Evolutionary conservation across 208 protist genomes (phyloP), one percentile per base, ranked within the genome.

Genomic region (Trypanosoma melophagium): DNA sequence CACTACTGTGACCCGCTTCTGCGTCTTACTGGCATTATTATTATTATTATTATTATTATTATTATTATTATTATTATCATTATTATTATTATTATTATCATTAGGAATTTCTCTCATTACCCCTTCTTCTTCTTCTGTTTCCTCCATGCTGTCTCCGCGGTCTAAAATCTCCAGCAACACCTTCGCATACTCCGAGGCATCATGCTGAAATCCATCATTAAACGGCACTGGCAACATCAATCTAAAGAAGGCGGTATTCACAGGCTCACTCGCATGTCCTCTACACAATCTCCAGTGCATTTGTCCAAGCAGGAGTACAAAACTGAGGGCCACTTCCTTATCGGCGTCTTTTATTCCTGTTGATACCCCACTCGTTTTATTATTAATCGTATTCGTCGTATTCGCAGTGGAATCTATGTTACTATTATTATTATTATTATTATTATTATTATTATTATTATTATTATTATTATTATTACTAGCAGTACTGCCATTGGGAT

Each of bases 101-200:
- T 14, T 17, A 12, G 28, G 28, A 1, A 35, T 35, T 35, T 35
- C 28, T 7, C 28, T 35, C 3, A 5, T 35, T 35, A 5, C 28
- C 28, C 5, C 28, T 35, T 35, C 28, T 35, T 35, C 28, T 14
- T 31, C 49, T 12, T 49, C 19, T 28, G 42, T 19, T 57, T 31
- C 60, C 60, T 64, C 58, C 57, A 60, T 31, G 19, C 16, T 7
- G 21, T 38, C 40, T 16, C 16, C 59, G 35, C 40, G 56, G 60
- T 93, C 83, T n/a, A 93, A 64, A 22, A 77, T 65, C 47, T 87
- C 81, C 25, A 93, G 60, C 53, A 93, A 47, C 24, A 81, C 71
- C 57, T 89, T 88, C 54, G 66, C 70, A 54, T 83, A 87, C 75
- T 89, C 87, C n/a, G 83, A 89, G 13, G 87, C 81, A 66, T 93